These are phyloP conservation scores for Umbelopsis ramanniana DNA, from an alignment of 192 early-diverging fungal species.

Conservation along the genomic window DNA sequence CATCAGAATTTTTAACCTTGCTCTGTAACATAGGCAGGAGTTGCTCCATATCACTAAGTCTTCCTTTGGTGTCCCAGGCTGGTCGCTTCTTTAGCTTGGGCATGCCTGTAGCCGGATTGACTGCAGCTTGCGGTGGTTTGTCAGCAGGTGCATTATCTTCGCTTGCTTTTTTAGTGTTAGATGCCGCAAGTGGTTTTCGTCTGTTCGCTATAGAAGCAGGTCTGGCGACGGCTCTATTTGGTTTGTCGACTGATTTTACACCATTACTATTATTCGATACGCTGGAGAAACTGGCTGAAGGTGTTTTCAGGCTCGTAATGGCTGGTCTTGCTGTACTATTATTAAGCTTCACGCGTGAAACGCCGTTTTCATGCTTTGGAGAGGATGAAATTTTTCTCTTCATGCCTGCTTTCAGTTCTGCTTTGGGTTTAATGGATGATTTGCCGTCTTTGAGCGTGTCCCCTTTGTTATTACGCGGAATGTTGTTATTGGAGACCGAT, in stretches of 20 bases:
- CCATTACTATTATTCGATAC: neutral
- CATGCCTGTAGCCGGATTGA: conserved; percentile 7
- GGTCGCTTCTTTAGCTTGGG: conserved; percentile 65
- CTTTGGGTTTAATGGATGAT: neutral
- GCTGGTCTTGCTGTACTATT: conserved; percentile 1
- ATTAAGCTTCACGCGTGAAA: conserved; percentile 12
- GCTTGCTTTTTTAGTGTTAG: neutral
- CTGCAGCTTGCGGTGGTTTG: neutral
- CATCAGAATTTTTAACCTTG: conserved; percentile 51
- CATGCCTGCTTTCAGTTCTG: conserved; percentile 1
- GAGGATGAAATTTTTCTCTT: conserved; percentile 10
- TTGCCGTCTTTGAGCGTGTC: neutral
- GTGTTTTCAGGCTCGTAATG: neutral
- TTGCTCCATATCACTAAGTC: conserved; percentile 80
- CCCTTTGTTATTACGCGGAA: neutral
- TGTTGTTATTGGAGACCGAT: conserved; percentile 8
- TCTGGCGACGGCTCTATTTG: neutral
- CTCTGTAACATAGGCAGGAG: conserved; percentile 48
- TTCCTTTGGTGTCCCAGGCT: conserved; percentile 78
- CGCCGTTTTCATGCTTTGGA: neutral
- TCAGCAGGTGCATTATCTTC: neutral
- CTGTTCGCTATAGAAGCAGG: neutral
- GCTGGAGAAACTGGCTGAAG: neutral
- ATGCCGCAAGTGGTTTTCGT: neutral
- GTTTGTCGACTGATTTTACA: neutral